Conservation (phyloP, 306 rosid species). For the Begonia fuchsioides region DNA sequence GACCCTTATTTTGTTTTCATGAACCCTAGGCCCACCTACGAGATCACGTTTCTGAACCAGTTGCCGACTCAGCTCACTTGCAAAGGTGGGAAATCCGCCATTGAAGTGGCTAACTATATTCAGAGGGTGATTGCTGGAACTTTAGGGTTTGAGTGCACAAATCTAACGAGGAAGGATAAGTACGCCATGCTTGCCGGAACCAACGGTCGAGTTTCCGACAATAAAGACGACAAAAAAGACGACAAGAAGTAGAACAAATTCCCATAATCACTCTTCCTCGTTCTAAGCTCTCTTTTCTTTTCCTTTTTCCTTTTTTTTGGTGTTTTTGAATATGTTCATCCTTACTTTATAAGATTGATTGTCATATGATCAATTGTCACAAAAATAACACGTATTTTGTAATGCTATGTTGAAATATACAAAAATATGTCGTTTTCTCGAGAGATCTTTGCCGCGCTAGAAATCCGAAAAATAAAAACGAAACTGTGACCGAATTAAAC, state of each 20-base stretch:
- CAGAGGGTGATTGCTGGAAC: constrained; percentile 76
- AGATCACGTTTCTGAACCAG: constrained; percentile 70
- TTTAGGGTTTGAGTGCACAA: constrained; percentile 85
- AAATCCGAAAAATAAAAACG: no score
- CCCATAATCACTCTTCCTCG: no score
- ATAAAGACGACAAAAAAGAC: constrained; percentile 21
- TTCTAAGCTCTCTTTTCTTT: no score
- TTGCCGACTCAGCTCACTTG: constrained; percentile 65
- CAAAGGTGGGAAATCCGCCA: constrained; percentile 54
- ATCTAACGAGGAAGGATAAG: constrained; percentile 74
- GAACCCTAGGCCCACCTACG: constrained; percentile 78
- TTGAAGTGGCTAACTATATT: constrained; percentile 82
- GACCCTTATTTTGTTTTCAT: constrained; percentile 92
- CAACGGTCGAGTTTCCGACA: constrained; percentile 52
- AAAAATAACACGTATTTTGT: not conserved
- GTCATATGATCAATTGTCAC: no score
- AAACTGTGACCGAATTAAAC: no score
- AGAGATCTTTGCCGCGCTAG: no score
- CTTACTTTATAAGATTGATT: no score
- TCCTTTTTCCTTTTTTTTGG: no score
- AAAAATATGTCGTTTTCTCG: not conserved
- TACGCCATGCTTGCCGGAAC: constrained; percentile 76
- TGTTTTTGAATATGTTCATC: no score
- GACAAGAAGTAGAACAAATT: no score
- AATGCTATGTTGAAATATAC: not conserved